These are phyloP conservation scores for Oropetium thomaeum DNA, from an alignment of 176 grass and related monocot genomes.

Conservation along the genomic window DNA sequence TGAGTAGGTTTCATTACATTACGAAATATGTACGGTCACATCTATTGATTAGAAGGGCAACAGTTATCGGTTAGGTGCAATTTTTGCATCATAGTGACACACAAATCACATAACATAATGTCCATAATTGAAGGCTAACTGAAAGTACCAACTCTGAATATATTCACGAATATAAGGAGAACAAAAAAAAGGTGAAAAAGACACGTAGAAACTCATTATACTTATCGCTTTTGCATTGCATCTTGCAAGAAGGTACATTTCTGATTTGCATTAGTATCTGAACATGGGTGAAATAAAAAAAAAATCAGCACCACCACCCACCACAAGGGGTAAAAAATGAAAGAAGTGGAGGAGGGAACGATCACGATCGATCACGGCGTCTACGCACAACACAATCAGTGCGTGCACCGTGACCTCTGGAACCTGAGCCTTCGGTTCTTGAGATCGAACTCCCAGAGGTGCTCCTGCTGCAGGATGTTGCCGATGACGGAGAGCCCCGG, in stretches of 20 bases:
- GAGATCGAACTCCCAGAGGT: constrained; percentile 94
- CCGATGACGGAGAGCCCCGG: constrained; percentile 73
- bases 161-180: constrained; percentile 29
- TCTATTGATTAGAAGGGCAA: not conserved
- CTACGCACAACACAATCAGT: not conserved
- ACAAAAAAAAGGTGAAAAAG: not conserved
- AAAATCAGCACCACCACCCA: constrained; percentile 42
- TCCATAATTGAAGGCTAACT: not conserved
- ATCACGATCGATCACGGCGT: not conserved
- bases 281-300: constrained; percentile 20
- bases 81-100: not conserved
- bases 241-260: constrained; percentile 34
- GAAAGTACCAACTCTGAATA: not conserved
- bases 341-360: not conserved
- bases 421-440: constrained; percentile 69
- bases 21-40: no score
- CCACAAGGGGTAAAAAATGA: not conserved
- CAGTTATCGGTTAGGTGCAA: not conserved
- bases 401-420: constrained; percentile 52
- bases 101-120: not conserved
- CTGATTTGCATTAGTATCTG: constrained; percentile 45
- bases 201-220: constrained; percentile 34
- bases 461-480: constrained; percentile 96
- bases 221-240: constrained; percentile 43
- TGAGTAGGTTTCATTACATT: no score